phyloP scores from a whole-genome alignment of 75 land plant genomes.

The Gnetum montanum region DNA sequence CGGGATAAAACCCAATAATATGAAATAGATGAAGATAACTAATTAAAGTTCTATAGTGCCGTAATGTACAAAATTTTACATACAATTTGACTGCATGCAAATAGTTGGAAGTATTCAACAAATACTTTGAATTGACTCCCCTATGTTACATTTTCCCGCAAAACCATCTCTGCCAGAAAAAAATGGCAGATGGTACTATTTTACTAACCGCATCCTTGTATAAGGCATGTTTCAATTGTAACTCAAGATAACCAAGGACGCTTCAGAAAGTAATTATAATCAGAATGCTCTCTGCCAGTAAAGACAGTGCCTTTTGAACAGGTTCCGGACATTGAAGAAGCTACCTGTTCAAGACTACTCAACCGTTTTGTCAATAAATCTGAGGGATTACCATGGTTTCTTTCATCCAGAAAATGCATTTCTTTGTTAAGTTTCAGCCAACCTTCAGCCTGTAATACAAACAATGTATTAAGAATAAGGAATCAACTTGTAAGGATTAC shows the following conservation, averaged over 20 bases:
- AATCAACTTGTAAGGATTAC: no score
- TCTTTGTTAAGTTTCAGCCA: conserved; percentile 26
- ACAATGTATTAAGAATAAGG: background rate
- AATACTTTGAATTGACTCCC: no score
- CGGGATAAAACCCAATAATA: no score
- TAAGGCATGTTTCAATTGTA: background rate
- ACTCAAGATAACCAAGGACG: conserved; percentile 13
- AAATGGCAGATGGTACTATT: background rate
- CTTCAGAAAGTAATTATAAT: conserved; percentile 53
- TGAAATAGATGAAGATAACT: no score
- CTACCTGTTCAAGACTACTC: conserved; percentile 27
- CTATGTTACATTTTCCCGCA: conserved; percentile 7
- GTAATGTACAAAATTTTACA: no score
- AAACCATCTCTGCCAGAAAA: background rate
- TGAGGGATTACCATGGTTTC: conserved; percentile 1
- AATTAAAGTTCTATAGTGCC: no score
- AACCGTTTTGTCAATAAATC: conserved; percentile 30
- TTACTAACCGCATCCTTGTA: background rate
- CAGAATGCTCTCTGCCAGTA: conserved; percentile 33
- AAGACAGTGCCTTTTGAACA: conserved; percentile 5
- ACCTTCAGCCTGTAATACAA: conserved; percentile 29
- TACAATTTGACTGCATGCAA: no score
- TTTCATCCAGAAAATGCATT: background rate
- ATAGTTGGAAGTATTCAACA: no score
- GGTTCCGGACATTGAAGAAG: conserved; percentile 36